Base-by-base conservation (phyloP, 2,329 filamentous ascomycete genomes). In the Trichoderma arundinaceum region DNA sequence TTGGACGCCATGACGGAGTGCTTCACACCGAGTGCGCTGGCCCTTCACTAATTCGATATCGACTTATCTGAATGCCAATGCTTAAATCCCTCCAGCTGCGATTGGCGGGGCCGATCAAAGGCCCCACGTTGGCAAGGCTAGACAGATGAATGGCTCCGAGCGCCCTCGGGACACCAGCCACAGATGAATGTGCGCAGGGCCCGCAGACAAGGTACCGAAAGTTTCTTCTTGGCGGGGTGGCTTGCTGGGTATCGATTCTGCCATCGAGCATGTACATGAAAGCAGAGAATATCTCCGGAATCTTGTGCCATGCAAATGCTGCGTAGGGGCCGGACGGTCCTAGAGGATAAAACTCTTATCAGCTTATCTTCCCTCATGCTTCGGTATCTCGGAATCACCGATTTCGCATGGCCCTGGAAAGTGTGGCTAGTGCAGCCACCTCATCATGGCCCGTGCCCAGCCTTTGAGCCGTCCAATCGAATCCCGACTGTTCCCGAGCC, bases 401-500 rank as follows among this genome's bases (percentile, higher is more conserved):
- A 64, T n/a, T 39, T 57, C 43, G 19, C 19, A 54, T 33, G 19
- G 19, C 61, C 19, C 35, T 49, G 28, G 41, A 22, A 57, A 32
- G 33, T 57, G 61, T 64, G 61, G 52, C 61, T 64, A 15, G 38
- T 52, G 43, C 52, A 48, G 61, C 61, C 61, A 64, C 51, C n/a
- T 43, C 32, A 35, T 19, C n/a, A 32, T 28, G 53, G 51, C n/a
- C 43, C 33, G 52, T 35, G 56, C 46, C 35, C 17, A 17, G 10
- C 57, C 56, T 28, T 33, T 28, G 9, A 52, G 32, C 64, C n/a
- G 56, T 17, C 63, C 54, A 58, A 52, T 53, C n/a, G 48, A 46
- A 53, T 51, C 58, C 64, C 64, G 64, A 66, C 8, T 61, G 49
- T 66, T 66, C 64, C 64, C 64, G 64, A 66, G 12, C 12, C 48